phyloP scores from a whole-genome alignment of 352 stramenopile genomes.

The Pythium guiyangense region DNA sequence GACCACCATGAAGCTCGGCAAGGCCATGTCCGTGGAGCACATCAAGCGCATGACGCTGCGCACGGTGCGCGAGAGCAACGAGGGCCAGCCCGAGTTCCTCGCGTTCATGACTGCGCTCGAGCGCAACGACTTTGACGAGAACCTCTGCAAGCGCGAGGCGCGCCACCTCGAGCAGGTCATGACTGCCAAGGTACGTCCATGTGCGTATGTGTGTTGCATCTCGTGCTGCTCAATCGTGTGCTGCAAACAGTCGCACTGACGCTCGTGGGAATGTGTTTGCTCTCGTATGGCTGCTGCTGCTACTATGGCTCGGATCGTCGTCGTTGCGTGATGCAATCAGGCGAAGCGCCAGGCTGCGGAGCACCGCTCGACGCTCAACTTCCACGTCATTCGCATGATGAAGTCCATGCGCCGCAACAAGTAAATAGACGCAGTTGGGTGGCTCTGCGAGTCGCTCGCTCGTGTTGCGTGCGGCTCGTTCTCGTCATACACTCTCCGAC shows the following conservation, averaged over 20 bases:
- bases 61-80: constrained; percentile 72
- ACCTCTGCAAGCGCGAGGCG: constrained; percentile 75
- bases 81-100: constrained; percentile 75
- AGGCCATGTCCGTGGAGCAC: constrained; percentile 79
- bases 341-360: constrained; percentile 51
- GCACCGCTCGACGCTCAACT: constrained; percentile 85
- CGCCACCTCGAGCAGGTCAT: constrained; percentile 77
- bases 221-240: neutral
- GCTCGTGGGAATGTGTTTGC: neutral
- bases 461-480: neutral
- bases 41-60: constrained; percentile 90
- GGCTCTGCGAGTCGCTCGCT: neutral
- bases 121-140: constrained; percentile 82
- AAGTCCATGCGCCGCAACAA: constrained; percentile 50
- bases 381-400: constrained; percentile 87
- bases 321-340: constrained; percentile 13
- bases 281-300: too few species aligned
- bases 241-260: neutral
- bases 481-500: neutral
- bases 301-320: neutral
- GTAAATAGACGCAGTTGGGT: constrained; percentile 9
- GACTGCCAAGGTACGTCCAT: constrained; percentile 49
- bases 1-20: constrained; percentile 73
- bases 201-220: neutral
- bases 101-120: constrained; percentile 81